Base-by-base conservation (phyloP, 2,329 filamentous ascomycete species). In the Thermoascus crustaceus region DNA sequence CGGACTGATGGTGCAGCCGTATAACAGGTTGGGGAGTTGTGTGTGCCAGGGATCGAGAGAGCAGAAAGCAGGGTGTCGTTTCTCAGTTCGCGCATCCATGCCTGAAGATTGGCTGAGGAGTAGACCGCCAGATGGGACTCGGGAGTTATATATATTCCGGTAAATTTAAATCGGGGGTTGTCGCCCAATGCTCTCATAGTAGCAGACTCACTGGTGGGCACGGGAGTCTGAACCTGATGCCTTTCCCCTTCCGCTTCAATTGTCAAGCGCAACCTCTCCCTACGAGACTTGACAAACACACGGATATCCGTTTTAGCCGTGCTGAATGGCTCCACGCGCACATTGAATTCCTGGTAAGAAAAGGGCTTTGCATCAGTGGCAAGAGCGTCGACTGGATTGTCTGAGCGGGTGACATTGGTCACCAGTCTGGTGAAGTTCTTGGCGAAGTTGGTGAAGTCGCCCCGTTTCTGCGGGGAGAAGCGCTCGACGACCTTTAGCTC, bases 21-120 rank as follows among this genome's bases (percentile, higher is more conserved):
- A 67, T 93, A 73, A 64, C 76, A 82, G 7, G 88, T 93, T 5
- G 91, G 85, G 11, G 84, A 85, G 65, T 98, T 96, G 69, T 98
- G 91, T 0, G 91, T 95, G 44, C 91, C 91, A 10, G 91, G 91
- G 43, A 96, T 91, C 32, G 83, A 91, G 32, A 98, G 76, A 2
- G 81, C 73, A 1, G 85, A 83, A 4, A 96, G 69, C 1, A 85
- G 78, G 34, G 77, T 81, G 13, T 78, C 72, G 51, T 88, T 76
- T 41, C 73, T 69, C 26, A 96, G 71, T 42, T 79, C 72, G 38
- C 70, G 63, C 88, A 96, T 96, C 91, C 91, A 94, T 35, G 70
- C 64, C 42, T 77, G 57, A 32, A 88, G 73, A 35, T 77, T 72
- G 10, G 80, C 73, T 4, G 79, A 86, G 42, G 79, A 85, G 62